These are phyloP conservation scores for Physcomitrium patens DNA, from an alignment of 225 moss, liverwort and hornwort species.

Conservation along the genomic window DNA sequence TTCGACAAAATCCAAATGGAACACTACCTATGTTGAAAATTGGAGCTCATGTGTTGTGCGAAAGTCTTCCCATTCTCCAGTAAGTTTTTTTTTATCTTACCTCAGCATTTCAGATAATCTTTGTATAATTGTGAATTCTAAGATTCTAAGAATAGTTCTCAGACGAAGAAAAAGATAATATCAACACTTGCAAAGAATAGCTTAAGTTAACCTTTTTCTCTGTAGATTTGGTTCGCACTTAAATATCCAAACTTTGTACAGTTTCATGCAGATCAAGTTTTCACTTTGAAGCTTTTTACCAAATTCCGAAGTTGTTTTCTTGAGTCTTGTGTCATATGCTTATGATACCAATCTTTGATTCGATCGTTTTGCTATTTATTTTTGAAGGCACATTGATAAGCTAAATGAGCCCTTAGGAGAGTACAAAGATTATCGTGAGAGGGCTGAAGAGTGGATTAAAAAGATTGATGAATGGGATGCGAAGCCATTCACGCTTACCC, in stretches of 20 bases:
- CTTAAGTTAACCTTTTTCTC: too few species aligned
- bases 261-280: slow-evolving; percentile 8
- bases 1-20: slow-evolving; percentile 66
- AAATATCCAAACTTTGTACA: not conserved
- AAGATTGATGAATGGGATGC: slow-evolving; percentile 71
- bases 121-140: slow-evolving; percentile 11
- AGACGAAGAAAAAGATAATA: not conserved
- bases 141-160: slow-evolving; percentile 7
- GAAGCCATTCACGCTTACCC: slow-evolving; percentile 66
- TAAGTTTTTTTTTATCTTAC: slow-evolving; percentile 47
- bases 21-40: slow-evolving; percentile 65
- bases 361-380: slow-evolving; percentile 13
- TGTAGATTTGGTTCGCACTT: too few species aligned
- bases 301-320: slow-evolving; percentile 3
- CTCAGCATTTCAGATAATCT: not conserved
- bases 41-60: slow-evolving; percentile 52
- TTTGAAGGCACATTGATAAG: slow-evolving; percentile 61
- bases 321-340: slow-evolving; percentile 12
- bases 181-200: not conserved
- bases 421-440: slow-evolving; percentile 55
- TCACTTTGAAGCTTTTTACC: not conserved
- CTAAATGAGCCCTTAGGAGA: slow-evolving; percentile 52
- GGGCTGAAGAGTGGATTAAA: slow-evolving; percentile 60
- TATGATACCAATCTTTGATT: slow-evolving; percentile 9
- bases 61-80: slow-evolving; percentile 70